phyloP scores from a whole-genome alignment of 2,329 filamentous ascomycete genomes.

The Diplodia scrobiculata region DNA sequence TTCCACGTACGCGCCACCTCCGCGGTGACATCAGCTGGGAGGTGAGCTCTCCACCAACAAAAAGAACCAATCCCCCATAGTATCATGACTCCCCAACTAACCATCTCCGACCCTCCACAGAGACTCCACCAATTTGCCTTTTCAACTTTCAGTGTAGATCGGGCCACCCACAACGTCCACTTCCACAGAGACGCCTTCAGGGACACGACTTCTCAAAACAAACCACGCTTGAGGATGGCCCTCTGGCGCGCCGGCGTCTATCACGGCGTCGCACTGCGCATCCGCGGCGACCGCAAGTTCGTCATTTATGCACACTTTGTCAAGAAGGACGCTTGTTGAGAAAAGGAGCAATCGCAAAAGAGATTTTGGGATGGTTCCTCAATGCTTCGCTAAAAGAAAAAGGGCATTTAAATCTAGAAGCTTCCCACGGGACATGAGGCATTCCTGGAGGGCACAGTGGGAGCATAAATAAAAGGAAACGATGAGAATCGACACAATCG shows the following conservation, averaged over 20 bases:
- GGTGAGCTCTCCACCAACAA: neutral
- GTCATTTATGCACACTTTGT: slow-evolving; percentile 8
- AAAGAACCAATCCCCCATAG: neutral
- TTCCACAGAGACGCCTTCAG: neutral
- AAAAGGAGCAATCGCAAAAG: too few species aligned
- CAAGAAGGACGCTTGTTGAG: neutral
- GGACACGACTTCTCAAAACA: neutral
- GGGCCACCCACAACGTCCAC: neutral
- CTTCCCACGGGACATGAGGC: too few species aligned
- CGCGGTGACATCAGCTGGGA: slow-evolving; percentile 1
- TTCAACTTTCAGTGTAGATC: neutral
- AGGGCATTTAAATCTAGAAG: too few species aligned
- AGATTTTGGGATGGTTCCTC: too few species aligned
- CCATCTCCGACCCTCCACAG: neutral
- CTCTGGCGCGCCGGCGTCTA: slow-evolving; percentile 2
- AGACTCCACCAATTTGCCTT: neutral
- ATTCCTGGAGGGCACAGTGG: too few species aligned
- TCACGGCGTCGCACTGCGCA: neutral
- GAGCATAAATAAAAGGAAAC: too few species aligned
- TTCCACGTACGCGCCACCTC: neutral
- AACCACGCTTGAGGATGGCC: neutral
- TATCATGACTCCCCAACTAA: neutral
- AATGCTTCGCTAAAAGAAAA: too few species aligned
- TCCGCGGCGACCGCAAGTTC: slow-evolving; percentile 1
- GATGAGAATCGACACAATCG: too few species aligned